Percentiles rank a stretch among this genome's conserved stretches.
Conservation (phyloP, 2,329 filamentous ascomycete species). For the Ceratocystis cubensis region DNA sequence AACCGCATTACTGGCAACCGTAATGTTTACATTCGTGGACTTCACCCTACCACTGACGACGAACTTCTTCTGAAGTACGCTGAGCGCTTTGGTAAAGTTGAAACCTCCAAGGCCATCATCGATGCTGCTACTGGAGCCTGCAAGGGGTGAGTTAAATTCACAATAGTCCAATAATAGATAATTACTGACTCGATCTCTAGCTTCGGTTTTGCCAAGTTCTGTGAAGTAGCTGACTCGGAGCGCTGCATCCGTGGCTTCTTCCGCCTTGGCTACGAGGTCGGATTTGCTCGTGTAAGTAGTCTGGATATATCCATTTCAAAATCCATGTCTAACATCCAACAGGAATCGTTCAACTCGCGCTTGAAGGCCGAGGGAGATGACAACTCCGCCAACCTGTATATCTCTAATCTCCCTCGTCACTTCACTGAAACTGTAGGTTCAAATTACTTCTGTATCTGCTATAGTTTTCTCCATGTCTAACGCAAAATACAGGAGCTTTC, state of each 20-base stretch:
- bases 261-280: constrained; percentile 89
- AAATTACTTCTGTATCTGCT: constrained; percentile 6
- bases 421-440: constrained; percentile 73
- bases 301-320: constrained; percentile 1
- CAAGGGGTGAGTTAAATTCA: constrained; percentile 60
- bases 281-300: constrained; percentile 70
- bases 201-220: constrained; percentile 96
- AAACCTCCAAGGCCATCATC: constrained; percentile 97
- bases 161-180: neutral
- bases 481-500: constrained; percentile 49
- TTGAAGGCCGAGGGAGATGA: constrained; percentile 93
- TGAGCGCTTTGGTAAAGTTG: constrained; percentile 78
- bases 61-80: constrained; percentile 74
- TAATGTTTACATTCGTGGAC: constrained; percentile 95
- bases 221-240: constrained; percentile 75
- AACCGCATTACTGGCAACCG: constrained; percentile 85
- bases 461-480: constrained; percentile 15
- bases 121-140: constrained; percentile 85
- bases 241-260: constrained; percentile 94
- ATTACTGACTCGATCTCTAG: constrained; percentile 34
- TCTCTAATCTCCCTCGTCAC: constrained; percentile 87
- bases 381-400: constrained; percentile 86
- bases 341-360: constrained; percentile 97
- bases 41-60: constrained; percentile 90
- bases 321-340: constrained; percentile 24